A percentile compares a stretch with the other conserved stretches of the same genome.
phyloP scores from a whole-genome alignment of 495 filamentous ascomycete species.

The Schizothecium vesticola region DNA sequence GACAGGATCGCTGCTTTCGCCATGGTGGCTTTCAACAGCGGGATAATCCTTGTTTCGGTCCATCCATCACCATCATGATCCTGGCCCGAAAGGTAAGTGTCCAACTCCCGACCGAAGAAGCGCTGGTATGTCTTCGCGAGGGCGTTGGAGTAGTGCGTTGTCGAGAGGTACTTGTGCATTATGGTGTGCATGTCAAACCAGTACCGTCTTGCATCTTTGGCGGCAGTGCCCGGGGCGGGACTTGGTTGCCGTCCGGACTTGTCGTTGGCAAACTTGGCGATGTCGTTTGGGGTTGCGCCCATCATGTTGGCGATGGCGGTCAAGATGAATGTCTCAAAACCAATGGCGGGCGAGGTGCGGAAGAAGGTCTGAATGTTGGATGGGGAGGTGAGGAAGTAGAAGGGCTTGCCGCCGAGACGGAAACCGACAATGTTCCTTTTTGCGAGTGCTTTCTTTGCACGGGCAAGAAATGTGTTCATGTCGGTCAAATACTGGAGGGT shows the following conservation, averaged over 20 bases:
- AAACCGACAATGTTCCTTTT: neutral
- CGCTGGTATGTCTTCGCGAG: slow-evolving; percentile 6
- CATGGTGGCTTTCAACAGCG: slow-evolving; percentile 15
- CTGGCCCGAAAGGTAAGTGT: neutral
- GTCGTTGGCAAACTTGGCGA: slow-evolving; percentile 2
- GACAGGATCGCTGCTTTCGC: slow-evolving; percentile 10
- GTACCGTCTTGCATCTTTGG: neutral
- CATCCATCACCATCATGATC: too few relatives aligned
- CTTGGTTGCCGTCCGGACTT: neutral
- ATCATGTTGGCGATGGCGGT: neutral
- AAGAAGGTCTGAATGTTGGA: neutral
- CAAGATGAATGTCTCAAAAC: neutral
- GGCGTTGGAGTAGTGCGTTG: neutral
- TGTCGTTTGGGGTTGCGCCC: neutral
- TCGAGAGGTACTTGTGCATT: neutral
- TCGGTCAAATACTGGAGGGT: neutral
- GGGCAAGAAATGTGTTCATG: neutral
- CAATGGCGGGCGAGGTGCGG: neutral
- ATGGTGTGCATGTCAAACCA: slow-evolving; percentile 5
- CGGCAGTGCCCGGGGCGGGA: neutral
- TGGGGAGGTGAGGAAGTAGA: neutral
- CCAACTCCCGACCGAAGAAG: slow-evolving; percentile 8
- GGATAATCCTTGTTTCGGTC: slow-evolving; percentile 2
- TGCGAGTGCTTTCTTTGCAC: neutral
- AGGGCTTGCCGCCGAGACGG: neutral